phyloP scores from a whole-genome alignment of 768 basidiomycete species.

The Mycena metata region DNA sequence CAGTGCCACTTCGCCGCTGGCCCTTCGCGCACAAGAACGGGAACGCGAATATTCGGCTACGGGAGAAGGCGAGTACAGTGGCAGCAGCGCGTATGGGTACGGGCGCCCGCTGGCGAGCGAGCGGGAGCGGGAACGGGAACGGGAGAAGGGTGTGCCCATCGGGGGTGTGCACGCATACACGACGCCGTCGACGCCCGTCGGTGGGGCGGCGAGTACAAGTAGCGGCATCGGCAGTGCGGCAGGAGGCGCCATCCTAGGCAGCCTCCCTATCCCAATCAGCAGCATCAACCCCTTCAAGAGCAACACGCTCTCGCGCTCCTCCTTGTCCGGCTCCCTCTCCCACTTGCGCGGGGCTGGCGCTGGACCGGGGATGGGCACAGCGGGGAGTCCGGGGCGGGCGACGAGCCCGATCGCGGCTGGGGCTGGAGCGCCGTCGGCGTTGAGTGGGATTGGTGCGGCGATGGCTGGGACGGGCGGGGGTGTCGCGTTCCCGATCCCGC shows the following conservation, averaged over 20 bases:
- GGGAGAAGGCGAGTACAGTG: too few relatives aligned
- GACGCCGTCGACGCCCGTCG: background rate
- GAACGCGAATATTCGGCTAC: background rate
- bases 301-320: conserved; percentile 43
- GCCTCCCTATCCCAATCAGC: conserved; percentile 13
- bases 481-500: conserved; percentile 30
- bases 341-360: conserved; percentile 17
- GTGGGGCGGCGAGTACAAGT: background rate
- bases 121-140: conserved; percentile 33
- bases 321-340: conserved; percentile 33
- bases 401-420: too few relatives aligned
- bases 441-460: too few relatives aligned
- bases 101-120: conserved; percentile 26
- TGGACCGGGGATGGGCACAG: conserved; percentile 11
- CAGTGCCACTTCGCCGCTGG: conserved; percentile 12
- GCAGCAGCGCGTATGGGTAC: background rate
- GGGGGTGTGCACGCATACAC: conserved; percentile 2
- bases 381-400: conserved; percentile 33
- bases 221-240: background rate
- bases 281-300: conserved; percentile 47
- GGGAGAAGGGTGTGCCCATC: conserved; percentile 38
- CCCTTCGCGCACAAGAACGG: background rate
- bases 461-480: conserved; percentile 29
- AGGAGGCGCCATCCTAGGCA: background rate
- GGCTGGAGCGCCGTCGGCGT: background rate